Evolutionary conservation across 345 rosid genomes (phyloP).

Genomic region (Excoecaria agallocha): DNA sequence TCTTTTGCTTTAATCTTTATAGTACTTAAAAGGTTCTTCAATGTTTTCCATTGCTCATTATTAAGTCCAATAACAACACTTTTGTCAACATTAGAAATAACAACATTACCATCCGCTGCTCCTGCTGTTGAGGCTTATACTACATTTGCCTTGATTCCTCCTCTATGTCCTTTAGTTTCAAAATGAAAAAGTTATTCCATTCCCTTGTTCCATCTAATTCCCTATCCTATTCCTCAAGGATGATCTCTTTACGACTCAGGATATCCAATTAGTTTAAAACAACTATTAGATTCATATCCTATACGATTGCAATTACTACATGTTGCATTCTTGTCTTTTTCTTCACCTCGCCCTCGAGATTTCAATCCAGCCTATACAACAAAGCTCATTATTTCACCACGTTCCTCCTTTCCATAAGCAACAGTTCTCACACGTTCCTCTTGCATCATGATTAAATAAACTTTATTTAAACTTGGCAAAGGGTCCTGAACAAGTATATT

Average conservation of each 20-base stretch:
- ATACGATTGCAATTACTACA: neutral
- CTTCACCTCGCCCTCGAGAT: neutral
- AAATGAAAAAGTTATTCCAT: too few relatives aligned
- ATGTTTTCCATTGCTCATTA: too few relatives aligned
- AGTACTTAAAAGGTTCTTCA: neutral
- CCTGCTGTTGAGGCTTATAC: neutral
- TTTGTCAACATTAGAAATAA: too few relatives aligned
- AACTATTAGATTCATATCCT: neutral
- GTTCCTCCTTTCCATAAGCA: neutral
- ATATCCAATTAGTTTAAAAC: neutral
- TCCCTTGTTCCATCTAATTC: neutral
- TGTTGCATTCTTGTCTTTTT: neutral
- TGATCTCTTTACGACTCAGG: neutral
- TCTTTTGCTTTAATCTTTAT: neutral
- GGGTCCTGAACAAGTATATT: neutral
- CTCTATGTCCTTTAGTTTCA: too few relatives aligned
- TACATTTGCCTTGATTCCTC: neutral
- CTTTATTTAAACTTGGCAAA: neutral
- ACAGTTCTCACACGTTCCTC: neutral
- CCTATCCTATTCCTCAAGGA: neutral
- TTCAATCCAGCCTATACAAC: neutral
- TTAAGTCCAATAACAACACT: too few relatives aligned
- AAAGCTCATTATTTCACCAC: neutral
- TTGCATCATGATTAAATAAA: neutral
- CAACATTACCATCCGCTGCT: too few relatives aligned